Conservation (phyloP, 805 yeast genomes). For the Myxozyma lipomycoides region DNA sequence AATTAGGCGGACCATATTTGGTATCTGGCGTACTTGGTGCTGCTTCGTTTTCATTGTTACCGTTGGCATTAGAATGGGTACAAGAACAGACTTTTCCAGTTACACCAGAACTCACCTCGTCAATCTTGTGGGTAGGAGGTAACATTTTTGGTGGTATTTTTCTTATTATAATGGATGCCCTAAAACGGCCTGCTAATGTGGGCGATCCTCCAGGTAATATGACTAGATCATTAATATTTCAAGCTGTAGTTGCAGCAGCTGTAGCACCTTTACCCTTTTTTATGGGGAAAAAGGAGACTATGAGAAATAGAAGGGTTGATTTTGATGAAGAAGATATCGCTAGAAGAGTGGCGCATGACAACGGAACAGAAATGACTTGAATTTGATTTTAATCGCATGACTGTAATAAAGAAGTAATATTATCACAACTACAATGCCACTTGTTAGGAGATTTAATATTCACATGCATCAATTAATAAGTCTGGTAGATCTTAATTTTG, state of each 20-base stretch:
- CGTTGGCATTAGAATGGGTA: conserved; percentile 35
- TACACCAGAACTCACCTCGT: conserved; percentile 34
- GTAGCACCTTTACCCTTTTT: conserved; percentile 31
- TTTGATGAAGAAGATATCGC: conserved; percentile 5
- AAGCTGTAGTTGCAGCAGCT: conserved; percentile 35
- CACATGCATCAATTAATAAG: too few relatives aligned
- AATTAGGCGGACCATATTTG: conserved; percentile 35
- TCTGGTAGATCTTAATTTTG: too few relatives aligned
- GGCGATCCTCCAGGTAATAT: conserved; percentile 37
- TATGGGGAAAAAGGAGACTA: conserved; percentile 9
- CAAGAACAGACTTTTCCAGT: conserved; percentile 38
- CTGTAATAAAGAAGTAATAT: too few relatives aligned
- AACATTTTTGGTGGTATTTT: conserved; percentile 36
- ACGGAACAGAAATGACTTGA: not conserved
- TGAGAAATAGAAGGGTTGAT: conserved; percentile 16
- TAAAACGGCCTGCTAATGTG: conserved; percentile 29
- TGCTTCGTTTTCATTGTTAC: conserved; percentile 35
- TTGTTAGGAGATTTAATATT: too few relatives aligned
- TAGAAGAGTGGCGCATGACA: not conserved
- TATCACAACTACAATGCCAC: too few relatives aligned
- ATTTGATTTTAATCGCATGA: too few relatives aligned
- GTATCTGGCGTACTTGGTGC: conserved; percentile 36
- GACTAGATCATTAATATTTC: conserved; percentile 35
- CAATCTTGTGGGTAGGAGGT: conserved; percentile 36
- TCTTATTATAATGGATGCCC: conserved; percentile 35